A percentile compares a stretch with the other conserved stretches of the same genome.
These are phyloP conservation scores for Sclerotiophoma versabilis DNA, from an alignment of 2,329 filamentous ascomycete species.

Conservation along the genomic window DNA sequence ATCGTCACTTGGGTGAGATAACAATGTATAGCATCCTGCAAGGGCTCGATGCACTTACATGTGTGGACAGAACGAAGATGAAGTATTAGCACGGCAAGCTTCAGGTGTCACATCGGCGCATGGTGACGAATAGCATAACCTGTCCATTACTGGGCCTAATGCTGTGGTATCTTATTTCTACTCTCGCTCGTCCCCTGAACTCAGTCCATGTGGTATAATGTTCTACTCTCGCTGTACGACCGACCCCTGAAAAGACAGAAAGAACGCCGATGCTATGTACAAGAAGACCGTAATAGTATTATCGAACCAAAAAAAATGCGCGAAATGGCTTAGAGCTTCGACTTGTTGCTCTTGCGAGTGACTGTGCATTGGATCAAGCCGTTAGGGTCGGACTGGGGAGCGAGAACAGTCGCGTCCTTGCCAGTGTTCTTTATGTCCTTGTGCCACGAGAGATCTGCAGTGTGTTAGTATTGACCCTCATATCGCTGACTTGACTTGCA, in stretches of 20 bases:
- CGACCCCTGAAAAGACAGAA: constrained; percentile 18
- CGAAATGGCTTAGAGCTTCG: constrained; percentile 49
- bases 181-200: constrained; percentile 23
- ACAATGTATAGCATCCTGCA: neutral
- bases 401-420: constrained; percentile 93
- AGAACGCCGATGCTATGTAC: constrained; percentile 25
- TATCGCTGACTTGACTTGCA: constrained; percentile 44
- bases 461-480: constrained; percentile 23
- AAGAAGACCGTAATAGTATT: constrained; percentile 19
- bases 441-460: constrained; percentile 89
- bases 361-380: constrained; percentile 96
- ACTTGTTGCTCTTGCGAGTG: constrained; percentile 60
- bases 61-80: too few relatives aligned
- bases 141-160: neutral
- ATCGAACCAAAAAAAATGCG: constrained; percentile 3
- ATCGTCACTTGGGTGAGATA: neutral
- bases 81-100: neutral
- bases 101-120: neutral
- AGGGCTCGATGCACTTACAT: too few relatives aligned
- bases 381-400: constrained; percentile 90
- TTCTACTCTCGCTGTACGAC: constrained; percentile 35
- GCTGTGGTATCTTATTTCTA: constrained; percentile 15
- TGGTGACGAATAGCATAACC: neutral
- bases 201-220: constrained; percentile 34
- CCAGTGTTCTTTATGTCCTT: constrained; percentile 95